A percentile compares a stretch with the other conserved stretches of the same genome.
Evolutionary conservation across 345 rosid genomes (phyloP).

Genomic region (Pistacia integerrima): DNA sequence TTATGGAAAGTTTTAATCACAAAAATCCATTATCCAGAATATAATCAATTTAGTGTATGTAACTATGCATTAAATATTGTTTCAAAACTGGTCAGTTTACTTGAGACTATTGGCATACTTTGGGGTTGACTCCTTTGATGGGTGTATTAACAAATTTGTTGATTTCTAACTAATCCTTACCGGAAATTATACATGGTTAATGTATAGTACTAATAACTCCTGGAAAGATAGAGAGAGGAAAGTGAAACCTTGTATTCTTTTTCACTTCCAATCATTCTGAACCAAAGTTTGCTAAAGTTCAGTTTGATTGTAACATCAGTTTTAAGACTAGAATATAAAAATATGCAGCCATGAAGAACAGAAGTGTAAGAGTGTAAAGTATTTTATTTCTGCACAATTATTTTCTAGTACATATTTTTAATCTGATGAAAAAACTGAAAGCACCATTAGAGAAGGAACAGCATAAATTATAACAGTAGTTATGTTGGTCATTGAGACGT

Average conservation of each 20-base stretch:
- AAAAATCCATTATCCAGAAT: background rate
- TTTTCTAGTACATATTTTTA: background rate
- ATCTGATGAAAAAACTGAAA: slow-evolving; percentile 2
- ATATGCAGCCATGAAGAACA: background rate
- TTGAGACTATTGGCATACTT: background rate
- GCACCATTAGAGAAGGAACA: background rate
- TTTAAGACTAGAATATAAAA: background rate
- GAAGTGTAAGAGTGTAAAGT: background rate
- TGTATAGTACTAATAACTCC: background rate
- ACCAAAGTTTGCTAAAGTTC: background rate
- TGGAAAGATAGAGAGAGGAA: background rate
- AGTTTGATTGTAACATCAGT: background rate
- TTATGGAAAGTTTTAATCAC: background rate
- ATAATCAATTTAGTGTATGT: background rate
- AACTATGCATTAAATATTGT: background rate
- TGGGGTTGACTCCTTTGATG: background rate
- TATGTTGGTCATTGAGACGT: slow-evolving; percentile 3
- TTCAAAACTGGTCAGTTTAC: too few species aligned
- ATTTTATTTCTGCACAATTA: background rate
- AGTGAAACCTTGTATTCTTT: background rate
- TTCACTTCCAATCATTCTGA: too few species aligned
- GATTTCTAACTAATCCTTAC: background rate
- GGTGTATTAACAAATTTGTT: background rate
- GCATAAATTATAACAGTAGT: background rate
- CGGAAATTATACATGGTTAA: background rate